Evolutionary conservation across 2,329 filamentous ascomycete genomes (phyloP), one percentile per base, ranked within the genome.

Genomic region (Penicillium olsonii): DNA sequence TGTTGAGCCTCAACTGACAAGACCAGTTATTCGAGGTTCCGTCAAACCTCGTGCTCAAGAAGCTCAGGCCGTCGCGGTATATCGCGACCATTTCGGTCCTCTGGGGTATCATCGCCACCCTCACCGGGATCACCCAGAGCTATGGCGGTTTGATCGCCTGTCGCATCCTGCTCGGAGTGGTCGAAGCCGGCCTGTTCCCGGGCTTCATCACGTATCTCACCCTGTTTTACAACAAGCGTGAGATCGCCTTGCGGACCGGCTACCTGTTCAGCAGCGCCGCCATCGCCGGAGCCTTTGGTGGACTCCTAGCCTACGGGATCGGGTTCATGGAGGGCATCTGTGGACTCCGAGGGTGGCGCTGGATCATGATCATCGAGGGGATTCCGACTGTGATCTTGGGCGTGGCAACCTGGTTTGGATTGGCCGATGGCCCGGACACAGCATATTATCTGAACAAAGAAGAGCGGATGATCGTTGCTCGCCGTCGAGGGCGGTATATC

Each of bases 191-290:
- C 0, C 72, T 89, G 0, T 88, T 89, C 56, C 87, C 87, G 0
- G 86, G 87, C 0, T 57, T 73, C n/a, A 70, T 87, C 56, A 84
- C 81, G 5, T 89, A 89, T 58, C 76, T 91, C 15, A 90, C 87
- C 0, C 80, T 90, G 56, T 90, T 89, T 75, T 91, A 91, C 71
- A 87, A 83, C 39, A 87, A 87, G 62, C 78, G 79, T 22, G 87
- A 91, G 68, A 78, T 90, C 2, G 87, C 86, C 4, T 70, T 90
- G 35, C 82, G 88, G 2, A 84, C 90, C 3, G 86, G 85, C 2
- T 90, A 88, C 58, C 77, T 91, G 0, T 90, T 90, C 63, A 69
- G 67, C 42, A 68, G 68, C 39, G 81, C 87, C 1, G 87, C 88
- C 1, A 74, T 89, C 3, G 86, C 87, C 0, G 88, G 88, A 2